Base-by-base conservation (phyloP, 306 rosid species). In the Macrotyloma uniflorum region DNA sequence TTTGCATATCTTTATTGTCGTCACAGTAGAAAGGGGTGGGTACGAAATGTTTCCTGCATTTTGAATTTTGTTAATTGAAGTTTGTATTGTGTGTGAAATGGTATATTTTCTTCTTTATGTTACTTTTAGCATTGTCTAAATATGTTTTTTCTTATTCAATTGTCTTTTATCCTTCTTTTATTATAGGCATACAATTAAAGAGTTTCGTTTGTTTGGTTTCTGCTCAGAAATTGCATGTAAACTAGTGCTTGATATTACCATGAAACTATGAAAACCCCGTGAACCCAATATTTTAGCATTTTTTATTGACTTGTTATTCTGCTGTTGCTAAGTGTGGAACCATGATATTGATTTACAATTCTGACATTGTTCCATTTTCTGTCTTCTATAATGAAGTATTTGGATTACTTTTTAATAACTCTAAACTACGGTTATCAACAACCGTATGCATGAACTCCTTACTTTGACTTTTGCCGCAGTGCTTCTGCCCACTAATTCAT, bases 401-500 rank as follows among this genome's bases (percentile, higher is more conserved):
- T 76, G 54, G 13, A 55, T 55, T 76, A 32, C 68, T 36, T 61
- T 54, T 76, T 42, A 35, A 59, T 46, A 45, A 72, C 69, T 83
- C 67, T 33, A 63, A 45, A 63, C 38, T 63, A 72, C 47, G 14
- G 24, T 77, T 19, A 59, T 79, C 71, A 28, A 26, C 28, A 26
- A 45, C 71, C 23, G 18, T 47, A 55, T 61, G 63, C 36, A 24
- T 50, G 7, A 47, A 58, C 72, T 62, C 45, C 80, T 80, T 76
- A 23, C 53, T 61, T 26, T 46, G 14, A 38, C 5, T 19, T 66
- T 2, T 11, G 54, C 8, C 51, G 72, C 47, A 30, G 68, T 50
- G 62, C 33, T 72, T 75, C 58, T 62, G n/a, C 58, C 43, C 47
- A 68, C 77, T 83, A 74, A 71, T 61, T 49, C 69, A 78, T 49